A percentile compares a stretch with the other conserved stretches of the same genome.
Evolutionary conservation across 192 early-diverging fungal genomes (phyloP).

Genomic region (Umbelopsis sp.): DNA sequence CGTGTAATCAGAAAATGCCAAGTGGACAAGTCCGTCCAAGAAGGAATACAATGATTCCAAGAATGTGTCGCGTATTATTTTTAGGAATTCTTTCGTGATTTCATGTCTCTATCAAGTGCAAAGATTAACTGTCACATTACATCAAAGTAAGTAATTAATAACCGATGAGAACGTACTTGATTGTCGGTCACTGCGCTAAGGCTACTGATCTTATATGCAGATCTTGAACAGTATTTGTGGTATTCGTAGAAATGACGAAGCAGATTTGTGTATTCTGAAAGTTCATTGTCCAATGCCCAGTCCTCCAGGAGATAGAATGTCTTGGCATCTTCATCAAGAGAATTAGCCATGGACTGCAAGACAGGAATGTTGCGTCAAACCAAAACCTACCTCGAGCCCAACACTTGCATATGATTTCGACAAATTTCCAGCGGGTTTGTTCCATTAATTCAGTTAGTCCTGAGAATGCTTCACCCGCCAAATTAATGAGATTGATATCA

Average conservation of each 20-base stretch:
- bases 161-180: neutral
- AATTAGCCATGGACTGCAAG: neutral
- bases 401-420: conserved; percentile 74
- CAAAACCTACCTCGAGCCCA: conserved; percentile 72
- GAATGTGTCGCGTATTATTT: conserved; percentile 63
- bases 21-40: conserved; percentile 79
- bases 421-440: conserved; percentile 69
- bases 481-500: conserved; percentile 73
- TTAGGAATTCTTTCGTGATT: conserved; percentile 54
- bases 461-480: conserved; percentile 71
- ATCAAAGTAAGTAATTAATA: conserved; percentile 28
- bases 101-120: conserved; percentile 33
- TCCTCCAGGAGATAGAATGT: conserved; percentile 74
- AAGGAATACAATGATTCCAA: conserved; percentile 73
- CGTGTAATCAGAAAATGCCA: conserved; percentile 57
- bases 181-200: conserved; percentile 47
- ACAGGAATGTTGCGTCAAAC: neutral
- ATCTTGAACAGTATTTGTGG: conserved; percentile 64
- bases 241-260: conserved; percentile 70
- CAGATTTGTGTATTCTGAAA: conserved; percentile 61
- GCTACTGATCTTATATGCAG: conserved; percentile 61
- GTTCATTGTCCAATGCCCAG: conserved; percentile 66
- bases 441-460: conserved; percentile 71
- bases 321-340: conserved; percentile 56
- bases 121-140: too few relatives aligned